Base-by-base conservation (phyloP, 1,284 basidiomycete species). In the Tylopilus sp. region DNA sequence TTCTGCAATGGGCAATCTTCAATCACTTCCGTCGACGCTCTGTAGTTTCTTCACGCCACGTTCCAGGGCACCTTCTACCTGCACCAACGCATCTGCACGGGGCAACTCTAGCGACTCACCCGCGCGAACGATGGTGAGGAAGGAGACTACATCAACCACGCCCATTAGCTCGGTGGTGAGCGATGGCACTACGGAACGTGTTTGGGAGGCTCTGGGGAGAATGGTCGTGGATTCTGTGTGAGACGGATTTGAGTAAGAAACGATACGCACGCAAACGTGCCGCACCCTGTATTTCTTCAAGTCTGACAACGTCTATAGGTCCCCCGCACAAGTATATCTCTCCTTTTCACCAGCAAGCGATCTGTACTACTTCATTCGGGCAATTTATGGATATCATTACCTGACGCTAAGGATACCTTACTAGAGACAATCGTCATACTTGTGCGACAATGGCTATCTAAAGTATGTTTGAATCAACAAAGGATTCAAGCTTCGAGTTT, bases 151-250 rank as follows among this genome's bases (percentile, higher is more conserved):
- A 35, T 20, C 33, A 4, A 37, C 37, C 8, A 14, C 20, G 15
- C 44, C 25, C 26, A 32, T 14, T 14, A 29, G 42, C 2, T 9
- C 36, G 19, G 35, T 22, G 6, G 35, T 22, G 10, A 43, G 20
- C 26, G 41, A 65, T 9, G 51, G 51, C 14, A 5, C 52, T n/a
- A 25, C 56, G 10, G 53, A 57, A 29, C 35, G 20, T 13, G 54
- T 68, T 41, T 61, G 36, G 56, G 57, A 59, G 48, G 63, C 55
- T 8, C 40, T 69, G 33, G 66, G 33, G 22, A 68, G 59, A 41
- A 66, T 69, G 65, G 61, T 22, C 9, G 56, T 68, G 20, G 56
- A 59, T 47, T 43, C 59, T 24, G 7, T 22, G n/a, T 53, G 43
- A 63, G 47, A 40, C 29, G 22, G 25, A 33, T 10, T 20, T 7